phyloP scores from a whole-genome alignment of 2,329 filamentous ascomycete species.

The Sphaerulina populicola region DNA sequence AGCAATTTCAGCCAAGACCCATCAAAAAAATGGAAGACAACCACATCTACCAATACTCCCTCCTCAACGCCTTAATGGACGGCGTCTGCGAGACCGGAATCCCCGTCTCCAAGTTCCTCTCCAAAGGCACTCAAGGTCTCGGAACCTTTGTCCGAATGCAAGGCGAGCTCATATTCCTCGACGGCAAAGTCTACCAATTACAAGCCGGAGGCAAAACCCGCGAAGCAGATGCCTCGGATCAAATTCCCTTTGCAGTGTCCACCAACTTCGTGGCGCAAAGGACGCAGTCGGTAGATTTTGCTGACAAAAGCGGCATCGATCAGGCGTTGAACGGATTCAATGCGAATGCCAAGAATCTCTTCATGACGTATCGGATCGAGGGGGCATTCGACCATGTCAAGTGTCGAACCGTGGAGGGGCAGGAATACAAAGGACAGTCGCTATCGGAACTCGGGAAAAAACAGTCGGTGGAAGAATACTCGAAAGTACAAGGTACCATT shows the following conservation, averaged over 20 bases:
- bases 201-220: constrained; percentile 33
- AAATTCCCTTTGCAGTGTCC: constrained; percentile 36
- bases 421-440: constrained; percentile 28
- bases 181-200: constrained; percentile 38
- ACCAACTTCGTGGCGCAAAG: constrained; percentile 29
- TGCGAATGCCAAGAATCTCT: constrained; percentile 27
- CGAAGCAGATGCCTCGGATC: constrained; percentile 30
- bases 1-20: not conserved
- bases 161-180: constrained; percentile 40
- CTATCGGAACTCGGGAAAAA: constrained; percentile 34
- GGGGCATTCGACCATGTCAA: constrained; percentile 28
- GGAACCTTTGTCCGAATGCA: constrained; percentile 41
- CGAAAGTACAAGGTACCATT: constrained; percentile 34
- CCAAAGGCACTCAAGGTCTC: constrained; percentile 45
- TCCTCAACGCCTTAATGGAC: constrained; percentile 40
- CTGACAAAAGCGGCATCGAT: constrained; percentile 26
- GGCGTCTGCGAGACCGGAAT: constrained; percentile 43
- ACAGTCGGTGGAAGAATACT: constrained; percentile 35
- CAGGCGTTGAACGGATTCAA: constrained; percentile 24
- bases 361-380: constrained; percentile 31
- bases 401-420: constrained; percentile 30
- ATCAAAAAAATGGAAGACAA: constrained; percentile 30
- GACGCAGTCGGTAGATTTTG: constrained; percentile 21
- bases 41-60: constrained; percentile 40
- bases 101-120: constrained; percentile 39